These are phyloP conservation scores for Neurospora discreta DNA, from an alignment of 495 filamentous ascomycete species.

Conservation along the genomic window DNA sequence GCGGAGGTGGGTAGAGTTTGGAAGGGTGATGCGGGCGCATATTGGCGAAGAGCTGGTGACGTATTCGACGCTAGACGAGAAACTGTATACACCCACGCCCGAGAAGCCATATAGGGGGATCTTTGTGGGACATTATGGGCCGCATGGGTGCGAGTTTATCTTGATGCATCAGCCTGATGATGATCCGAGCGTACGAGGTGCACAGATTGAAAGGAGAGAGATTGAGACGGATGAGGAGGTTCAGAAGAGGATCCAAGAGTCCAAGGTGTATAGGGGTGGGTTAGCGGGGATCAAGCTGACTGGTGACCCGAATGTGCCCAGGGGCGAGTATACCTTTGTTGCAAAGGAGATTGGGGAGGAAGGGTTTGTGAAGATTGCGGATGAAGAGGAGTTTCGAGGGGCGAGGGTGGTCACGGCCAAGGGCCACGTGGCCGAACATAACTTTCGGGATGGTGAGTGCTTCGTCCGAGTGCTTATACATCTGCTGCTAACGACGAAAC, in stretches of 20 bases:
- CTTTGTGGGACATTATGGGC: conserved; percentile 84
- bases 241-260: conserved; percentile 18
- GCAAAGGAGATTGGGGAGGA: conserved; percentile 59
- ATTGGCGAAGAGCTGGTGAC: conserved; percentile 60
- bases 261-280: conserved; percentile 42
- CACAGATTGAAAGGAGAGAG: conserved; percentile 13
- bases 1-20: conserved; percentile 53
- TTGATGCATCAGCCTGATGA: conserved; percentile 61
- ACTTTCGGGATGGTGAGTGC: conserved; percentile 56
- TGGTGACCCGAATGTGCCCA: conserved; percentile 78
- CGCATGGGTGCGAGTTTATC: conserved; percentile 82
- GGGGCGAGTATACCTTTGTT: conserved; percentile 72
- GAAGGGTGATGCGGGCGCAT: conserved; percentile 17
- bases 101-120: conserved; percentile 77
- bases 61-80: conserved; percentile 62
- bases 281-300: conserved; percentile 82
- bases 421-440: conserved; percentile 64
- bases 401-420: conserved; percentile 62
- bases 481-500: background rate
- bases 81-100: conserved; percentile 63
- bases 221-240: conserved; percentile 31
- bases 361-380: conserved; percentile 34
- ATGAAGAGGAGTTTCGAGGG: conserved; percentile 59
- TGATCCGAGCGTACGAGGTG: background rate
- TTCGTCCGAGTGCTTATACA: background rate